phyloP scores from a whole-genome alignment of 176 grass and related monocot species.

The Bromus sterilis region DNA sequence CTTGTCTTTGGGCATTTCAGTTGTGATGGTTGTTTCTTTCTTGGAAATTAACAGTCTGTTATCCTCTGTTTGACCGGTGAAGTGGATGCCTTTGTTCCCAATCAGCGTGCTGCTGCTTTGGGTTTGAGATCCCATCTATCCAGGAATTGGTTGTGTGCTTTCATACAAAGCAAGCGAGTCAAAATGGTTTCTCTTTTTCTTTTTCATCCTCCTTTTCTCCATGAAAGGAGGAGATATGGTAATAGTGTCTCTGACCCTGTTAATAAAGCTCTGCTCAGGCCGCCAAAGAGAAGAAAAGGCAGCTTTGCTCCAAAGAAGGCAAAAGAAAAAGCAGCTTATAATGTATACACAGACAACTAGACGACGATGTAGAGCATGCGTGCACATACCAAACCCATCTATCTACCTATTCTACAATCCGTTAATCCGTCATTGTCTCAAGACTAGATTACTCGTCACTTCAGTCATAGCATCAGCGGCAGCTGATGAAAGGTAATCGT shows the following conservation, averaged over 20 bases:
- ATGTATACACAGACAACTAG: too few species aligned
- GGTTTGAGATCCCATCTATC: neutral
- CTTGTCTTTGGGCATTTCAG: too few species aligned
- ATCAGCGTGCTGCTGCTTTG: neutral
- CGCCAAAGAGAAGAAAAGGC: neutral
- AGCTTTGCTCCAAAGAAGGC: neutral
- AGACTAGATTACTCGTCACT: neutral
- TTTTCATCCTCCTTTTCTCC: neutral
- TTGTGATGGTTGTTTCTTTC: too few species aligned
- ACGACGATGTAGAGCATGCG: neutral
- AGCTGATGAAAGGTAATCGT: neutral
- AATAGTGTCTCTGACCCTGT: neutral
- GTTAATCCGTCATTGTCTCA: neutral
- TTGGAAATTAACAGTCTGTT: too few species aligned
- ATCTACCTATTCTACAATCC: neutral
- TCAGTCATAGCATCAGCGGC: neutral
- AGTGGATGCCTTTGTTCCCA: neutral
- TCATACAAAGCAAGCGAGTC: neutral
- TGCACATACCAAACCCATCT: neutral
- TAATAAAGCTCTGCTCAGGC: neutral
- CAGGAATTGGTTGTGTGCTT: neutral
- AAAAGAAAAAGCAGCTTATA: too few species aligned
- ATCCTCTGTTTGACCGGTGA: too few species aligned
- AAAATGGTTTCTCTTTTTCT: neutral
- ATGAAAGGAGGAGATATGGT: neutral